A percentile compares a stretch with the other conserved stretches of the same genome.
Evolutionary conservation across 805 yeast species (phyloP).

Genomic region (Wickerhamiella kazuoi): DNA sequence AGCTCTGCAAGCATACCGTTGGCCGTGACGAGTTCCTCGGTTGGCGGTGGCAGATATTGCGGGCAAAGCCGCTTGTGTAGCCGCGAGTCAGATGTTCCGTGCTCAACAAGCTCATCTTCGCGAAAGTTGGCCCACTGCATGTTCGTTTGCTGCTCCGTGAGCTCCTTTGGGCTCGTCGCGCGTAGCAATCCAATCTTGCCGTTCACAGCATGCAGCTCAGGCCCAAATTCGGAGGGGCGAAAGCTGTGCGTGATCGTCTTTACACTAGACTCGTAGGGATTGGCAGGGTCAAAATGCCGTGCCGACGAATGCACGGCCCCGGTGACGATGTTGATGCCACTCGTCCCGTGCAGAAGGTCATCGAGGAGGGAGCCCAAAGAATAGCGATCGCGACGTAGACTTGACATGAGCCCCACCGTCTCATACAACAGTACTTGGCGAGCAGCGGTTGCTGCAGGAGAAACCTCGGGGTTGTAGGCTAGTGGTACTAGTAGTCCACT

Average conservation of each 20-base stretch:
- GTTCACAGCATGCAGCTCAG: not conserved
- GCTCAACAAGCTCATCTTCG: not conserved
- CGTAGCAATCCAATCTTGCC: not conserved
- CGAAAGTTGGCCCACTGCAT: not conserved
- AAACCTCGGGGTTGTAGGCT: not conserved
- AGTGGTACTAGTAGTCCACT: slow-evolving; percentile 12
- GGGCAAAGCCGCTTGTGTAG: slow-evolving; percentile 1
- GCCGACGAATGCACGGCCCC: slow-evolving; percentile 4
- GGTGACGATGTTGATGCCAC: slow-evolving; percentile 32
- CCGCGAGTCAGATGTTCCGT: not conserved
- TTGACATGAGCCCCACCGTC: slow-evolving; percentile 25
- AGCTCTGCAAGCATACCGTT: not conserved
- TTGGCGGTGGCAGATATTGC: not conserved
- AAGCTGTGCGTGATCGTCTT: not conserved
- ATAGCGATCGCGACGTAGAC: slow-evolving; percentile 22
- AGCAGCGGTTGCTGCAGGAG: slow-evolving; percentile 13
- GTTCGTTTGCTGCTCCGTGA: not conserved
- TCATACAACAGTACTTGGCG: slow-evolving; percentile 29
- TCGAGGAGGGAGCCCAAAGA: slow-evolving; percentile 29
- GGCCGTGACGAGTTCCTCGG: not conserved
- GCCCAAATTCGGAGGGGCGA: not conserved
- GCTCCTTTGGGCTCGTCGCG: not conserved
- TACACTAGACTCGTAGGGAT: not conserved
- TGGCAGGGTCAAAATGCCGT: not conserved
- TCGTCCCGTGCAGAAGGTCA: slow-evolving; percentile 25